Evolutionary conservation across 164 flowering plant species (phyloP).

Genomic region (Umbilicus rupestris): DNA sequence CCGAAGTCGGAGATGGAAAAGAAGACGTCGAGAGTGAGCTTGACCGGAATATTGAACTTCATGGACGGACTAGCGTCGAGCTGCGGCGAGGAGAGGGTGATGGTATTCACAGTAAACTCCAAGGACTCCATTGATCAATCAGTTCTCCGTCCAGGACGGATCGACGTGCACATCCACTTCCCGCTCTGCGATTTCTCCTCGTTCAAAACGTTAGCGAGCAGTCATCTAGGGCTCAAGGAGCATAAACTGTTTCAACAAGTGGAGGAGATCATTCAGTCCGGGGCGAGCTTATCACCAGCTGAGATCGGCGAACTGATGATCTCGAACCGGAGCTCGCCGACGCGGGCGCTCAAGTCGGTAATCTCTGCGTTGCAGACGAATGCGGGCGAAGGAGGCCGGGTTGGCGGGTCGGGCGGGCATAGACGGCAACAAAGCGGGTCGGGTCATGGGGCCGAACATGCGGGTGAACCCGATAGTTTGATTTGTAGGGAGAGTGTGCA

Average conservation of each 20-base stretch:
- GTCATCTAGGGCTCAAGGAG: conserved; percentile 72
- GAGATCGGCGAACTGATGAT: conserved; percentile 82
- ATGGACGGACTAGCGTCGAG: conserved; percentile 77
- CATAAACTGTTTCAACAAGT: conserved; percentile 79
- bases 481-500: conserved; percentile 41
- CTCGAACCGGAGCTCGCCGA: conserved; percentile 62
- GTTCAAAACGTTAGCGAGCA: conserved; percentile 55
- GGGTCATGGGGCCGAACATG: conserved; percentile 19
- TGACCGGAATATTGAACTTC: conserved; percentile 53
- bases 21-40: conserved; percentile 22
- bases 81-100: conserved; percentile 67
- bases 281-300: conserved; percentile 55
- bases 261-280: conserved; percentile 59
- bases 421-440: conserved; percentile 14
- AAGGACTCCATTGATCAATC: conserved; percentile 46
- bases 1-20: conserved; percentile 18
- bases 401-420: conserved; percentile 12
- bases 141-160: conserved; percentile 65
- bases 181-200: conserved; percentile 63
- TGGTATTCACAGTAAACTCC: conserved; percentile 68
- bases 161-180: conserved; percentile 72
- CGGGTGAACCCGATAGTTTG: conserved; percentile 19
- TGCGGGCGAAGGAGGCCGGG: conserved; percentile 11
- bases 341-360: conserved; percentile 66
- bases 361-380: conserved; percentile 47